Conservation (phyloP, 2,329 filamentous ascomycete species). For the Talaromyces pinophilus region DNA sequence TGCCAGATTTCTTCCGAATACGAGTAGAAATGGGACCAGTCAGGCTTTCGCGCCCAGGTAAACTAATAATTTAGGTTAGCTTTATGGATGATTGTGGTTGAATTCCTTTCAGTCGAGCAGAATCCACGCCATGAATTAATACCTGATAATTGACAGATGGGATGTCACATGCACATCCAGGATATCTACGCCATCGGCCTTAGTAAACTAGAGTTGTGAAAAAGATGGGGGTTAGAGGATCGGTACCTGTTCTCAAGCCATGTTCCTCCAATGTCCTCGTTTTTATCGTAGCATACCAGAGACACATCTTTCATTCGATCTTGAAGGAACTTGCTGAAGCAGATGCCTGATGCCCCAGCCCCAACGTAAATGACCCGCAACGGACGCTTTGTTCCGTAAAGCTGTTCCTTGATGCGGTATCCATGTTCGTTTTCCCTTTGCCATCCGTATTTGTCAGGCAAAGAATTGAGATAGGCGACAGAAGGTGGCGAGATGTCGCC, state of each 20-base stretch:
- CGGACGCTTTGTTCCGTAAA: neutral
- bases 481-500: too few species aligned
- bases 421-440: too few species aligned
- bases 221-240: too few species aligned
- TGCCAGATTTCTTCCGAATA: constrained; percentile 8
- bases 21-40: constrained; percentile 9
- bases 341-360: neutral
- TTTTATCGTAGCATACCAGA: constrained; percentile 4
- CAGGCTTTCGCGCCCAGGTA: constrained; percentile 8
- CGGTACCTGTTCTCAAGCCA: constrained; percentile 13
- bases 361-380: neutral
- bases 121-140: neutral
- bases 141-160: constrained; percentile 15
- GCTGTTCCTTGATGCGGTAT: too few species aligned
- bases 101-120: too few species aligned
- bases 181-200: neutral
- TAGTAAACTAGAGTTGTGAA: too few species aligned
- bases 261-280: constrained; percentile 13
- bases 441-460: too few species aligned
- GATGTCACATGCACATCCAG: constrained; percentile 15
- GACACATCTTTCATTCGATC: neutral
- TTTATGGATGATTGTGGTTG: too few species aligned
- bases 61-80: too few species aligned
- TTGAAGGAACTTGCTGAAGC: neutral
- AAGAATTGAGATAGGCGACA: too few species aligned